A percentile compares a stretch with the other conserved stretches of the same genome.
Evolutionary conservation across 2,329 filamentous ascomycete species (phyloP).

Genomic region (Fusarium pilosicola): DNA sequence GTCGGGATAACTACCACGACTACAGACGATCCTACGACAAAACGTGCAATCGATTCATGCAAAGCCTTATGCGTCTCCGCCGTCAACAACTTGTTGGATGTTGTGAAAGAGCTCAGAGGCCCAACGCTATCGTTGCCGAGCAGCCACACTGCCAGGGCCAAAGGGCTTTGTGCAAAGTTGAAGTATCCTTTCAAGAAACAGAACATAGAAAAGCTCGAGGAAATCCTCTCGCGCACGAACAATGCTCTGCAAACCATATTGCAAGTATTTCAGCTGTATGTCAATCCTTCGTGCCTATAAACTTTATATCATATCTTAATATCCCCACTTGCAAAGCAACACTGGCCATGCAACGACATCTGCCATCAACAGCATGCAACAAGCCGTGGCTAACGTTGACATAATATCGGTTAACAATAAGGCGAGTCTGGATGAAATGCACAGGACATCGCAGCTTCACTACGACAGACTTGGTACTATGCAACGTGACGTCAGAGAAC

Average conservation of each 20-base stretch:
- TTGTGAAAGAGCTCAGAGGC: fast-evolving
- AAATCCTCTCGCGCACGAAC: fast-evolving
- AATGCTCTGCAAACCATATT: background rate
- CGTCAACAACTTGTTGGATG: fast-evolving
- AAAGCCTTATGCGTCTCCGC: fast-evolving
- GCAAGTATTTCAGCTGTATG: fast-evolving
- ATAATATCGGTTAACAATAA: no score
- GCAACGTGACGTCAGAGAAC: fast-evolving
- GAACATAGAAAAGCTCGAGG: fast-evolving
- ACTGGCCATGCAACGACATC: fast-evolving
- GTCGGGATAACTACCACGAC: background rate
- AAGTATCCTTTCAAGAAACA: background rate
- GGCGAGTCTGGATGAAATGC: fast-evolving
- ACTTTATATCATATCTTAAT: background rate
- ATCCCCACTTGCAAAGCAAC: fast-evolving
- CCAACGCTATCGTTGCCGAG: fast-evolving
- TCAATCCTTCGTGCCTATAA: no score
- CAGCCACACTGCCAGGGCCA: fast-evolving
- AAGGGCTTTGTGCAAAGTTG: fast-evolving
- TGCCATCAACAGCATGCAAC: fast-evolving
- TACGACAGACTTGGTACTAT: fast-evolving
- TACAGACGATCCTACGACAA: fast-evolving
- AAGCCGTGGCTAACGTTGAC: no score
- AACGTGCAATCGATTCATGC: background rate
- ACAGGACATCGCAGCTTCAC: no score